Conservation (phyloP, 1,139 yeast genomes). For the Pichia sp. region DNA sequence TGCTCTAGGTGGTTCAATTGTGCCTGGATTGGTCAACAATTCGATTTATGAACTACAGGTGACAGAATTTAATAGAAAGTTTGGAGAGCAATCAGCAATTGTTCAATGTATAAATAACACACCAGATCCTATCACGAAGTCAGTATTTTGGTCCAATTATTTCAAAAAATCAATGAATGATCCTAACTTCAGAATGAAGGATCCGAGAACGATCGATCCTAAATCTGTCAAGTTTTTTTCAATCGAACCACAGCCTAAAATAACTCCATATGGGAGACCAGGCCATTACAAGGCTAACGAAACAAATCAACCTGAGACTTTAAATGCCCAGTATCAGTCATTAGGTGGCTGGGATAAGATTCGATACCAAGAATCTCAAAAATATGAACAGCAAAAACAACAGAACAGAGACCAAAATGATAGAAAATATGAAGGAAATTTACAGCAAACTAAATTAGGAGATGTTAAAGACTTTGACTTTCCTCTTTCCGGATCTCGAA, state of each 20-base stretch:
- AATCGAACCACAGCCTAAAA: conserved; percentile 2
- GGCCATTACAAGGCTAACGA: conserved; percentile 7
- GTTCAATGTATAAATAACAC: conserved; percentile 15
- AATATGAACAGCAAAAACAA: too few relatives aligned
- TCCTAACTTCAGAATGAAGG: conserved; percentile 17
- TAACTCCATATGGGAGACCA: conserved; percentile 11
- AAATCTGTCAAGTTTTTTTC: conserved; percentile 6
- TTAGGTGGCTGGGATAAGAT: conserved; percentile 9
- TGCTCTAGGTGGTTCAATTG: conserved; percentile 14
- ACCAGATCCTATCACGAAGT: conserved; percentile 19
- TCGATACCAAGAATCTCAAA: not conserved
- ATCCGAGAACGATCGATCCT: conserved; percentile 16
- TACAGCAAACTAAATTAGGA: too few relatives aligned
- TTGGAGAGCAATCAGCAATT: conserved; percentile 15
- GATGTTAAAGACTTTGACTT: too few relatives aligned
- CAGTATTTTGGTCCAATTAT: conserved; percentile 23
- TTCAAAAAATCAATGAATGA: conserved; percentile 19
- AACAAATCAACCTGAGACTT: not conserved
- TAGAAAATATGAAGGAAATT: too few relatives aligned
- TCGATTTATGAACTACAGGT: conserved; percentile 10
- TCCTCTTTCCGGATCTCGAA: not conserved
- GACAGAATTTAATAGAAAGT: conserved; percentile 7
- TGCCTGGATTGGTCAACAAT: conserved; percentile 16
- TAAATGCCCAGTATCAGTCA: conserved; percentile 4
- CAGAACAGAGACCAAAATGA: too few relatives aligned